phyloP scores from a whole-genome alignment of 164 flowering plant genomes.

The Macadamia integrifolia region DNA sequence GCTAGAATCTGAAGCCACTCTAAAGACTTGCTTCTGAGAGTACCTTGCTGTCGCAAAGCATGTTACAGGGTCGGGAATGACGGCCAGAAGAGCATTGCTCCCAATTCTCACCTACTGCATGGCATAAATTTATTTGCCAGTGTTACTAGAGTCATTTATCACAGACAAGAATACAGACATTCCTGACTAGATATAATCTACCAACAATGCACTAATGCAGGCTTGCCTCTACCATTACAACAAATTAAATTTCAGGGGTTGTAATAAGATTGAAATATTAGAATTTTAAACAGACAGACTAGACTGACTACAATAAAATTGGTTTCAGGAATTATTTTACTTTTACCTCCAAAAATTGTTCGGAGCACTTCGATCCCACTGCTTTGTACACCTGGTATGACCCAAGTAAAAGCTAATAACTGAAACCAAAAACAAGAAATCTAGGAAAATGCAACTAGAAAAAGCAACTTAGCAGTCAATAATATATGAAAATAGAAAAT shows the following conservation, averaged over 20 bases:
- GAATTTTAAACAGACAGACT: background rate
- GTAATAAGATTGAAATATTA: background rate
- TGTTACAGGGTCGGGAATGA: constrained; percentile 96
- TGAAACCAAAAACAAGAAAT: background rate
- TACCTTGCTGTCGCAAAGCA: constrained; percentile 90
- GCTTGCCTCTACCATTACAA: too few species aligned
- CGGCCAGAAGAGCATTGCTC: constrained; percentile 56
- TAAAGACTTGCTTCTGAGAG: constrained; percentile 79
- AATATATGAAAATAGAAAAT: background rate
- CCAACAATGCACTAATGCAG: too few species aligned
- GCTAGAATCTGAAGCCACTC: constrained; percentile 55
- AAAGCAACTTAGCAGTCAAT: background rate
- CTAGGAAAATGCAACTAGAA: background rate
- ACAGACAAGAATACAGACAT: background rate
- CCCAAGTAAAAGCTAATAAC: constrained; percentile 1
- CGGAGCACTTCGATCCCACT: constrained; percentile 60
- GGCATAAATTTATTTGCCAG: constrained; percentile 26
- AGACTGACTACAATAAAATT: background rate
- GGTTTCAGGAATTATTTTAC: constrained; percentile 27
- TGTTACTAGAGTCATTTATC: constrained; percentile 15
- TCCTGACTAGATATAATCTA: background rate
- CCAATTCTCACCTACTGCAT: constrained; percentile 85
- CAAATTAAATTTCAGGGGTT: background rate
- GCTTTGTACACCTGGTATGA: constrained; percentile 69
- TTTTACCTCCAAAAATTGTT: constrained; percentile 75